Conservation (phyloP, 2,329 filamentous ascomycete species). For the Fusarium robinianum region DNA sequence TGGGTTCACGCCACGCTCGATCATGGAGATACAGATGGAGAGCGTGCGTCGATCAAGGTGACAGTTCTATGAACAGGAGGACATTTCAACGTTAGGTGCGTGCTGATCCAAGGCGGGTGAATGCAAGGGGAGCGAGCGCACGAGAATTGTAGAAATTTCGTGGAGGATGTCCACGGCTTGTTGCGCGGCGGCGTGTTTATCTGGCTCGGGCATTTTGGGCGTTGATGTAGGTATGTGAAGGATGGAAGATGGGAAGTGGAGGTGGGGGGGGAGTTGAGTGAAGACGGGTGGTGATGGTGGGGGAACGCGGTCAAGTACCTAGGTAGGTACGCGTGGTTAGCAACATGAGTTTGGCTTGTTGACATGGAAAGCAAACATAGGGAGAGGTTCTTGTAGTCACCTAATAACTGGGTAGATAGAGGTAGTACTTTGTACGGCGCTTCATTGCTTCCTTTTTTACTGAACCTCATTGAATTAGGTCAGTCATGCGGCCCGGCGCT, state of each 20-base stretch:
- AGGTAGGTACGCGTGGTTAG: conserved; percentile 18
- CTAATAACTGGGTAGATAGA: too few relatives aligned
- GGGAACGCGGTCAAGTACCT: conserved; percentile 36
- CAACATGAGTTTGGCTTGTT: too few relatives aligned
- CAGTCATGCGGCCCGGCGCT: too few relatives aligned
- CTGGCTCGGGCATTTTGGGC: conserved; percentile 53
- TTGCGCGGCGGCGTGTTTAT: conserved; percentile 76
- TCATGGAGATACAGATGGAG: conserved; percentile 93
- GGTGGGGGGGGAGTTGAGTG: conserved; percentile 26
- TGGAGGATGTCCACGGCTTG: conserved; percentile 83
- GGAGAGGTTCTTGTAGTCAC: too few relatives aligned
- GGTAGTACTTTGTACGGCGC: too few relatives aligned
- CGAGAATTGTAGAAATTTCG: conserved; percentile 87
- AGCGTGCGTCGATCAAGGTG: conserved; percentile 88
- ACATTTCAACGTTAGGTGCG: conserved; percentile 3
- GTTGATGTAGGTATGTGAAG: conserved; percentile 6
- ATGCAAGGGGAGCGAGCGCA: conserved; percentile 49
- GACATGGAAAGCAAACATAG: too few relatives aligned
- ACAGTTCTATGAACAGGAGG: conserved; percentile 70
- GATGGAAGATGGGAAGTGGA: conserved; percentile 23
- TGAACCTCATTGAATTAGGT: too few relatives aligned
- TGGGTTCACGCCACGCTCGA: conserved; percentile 96
- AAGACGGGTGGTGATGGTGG: conserved; percentile 21
- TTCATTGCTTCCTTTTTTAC: too few relatives aligned
- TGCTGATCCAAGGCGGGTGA: neutral